These are phyloP conservation scores for Cenchrus americanus DNA, from an alignment of 176 grass and related monocot species.

Conservation along the genomic window DNA sequence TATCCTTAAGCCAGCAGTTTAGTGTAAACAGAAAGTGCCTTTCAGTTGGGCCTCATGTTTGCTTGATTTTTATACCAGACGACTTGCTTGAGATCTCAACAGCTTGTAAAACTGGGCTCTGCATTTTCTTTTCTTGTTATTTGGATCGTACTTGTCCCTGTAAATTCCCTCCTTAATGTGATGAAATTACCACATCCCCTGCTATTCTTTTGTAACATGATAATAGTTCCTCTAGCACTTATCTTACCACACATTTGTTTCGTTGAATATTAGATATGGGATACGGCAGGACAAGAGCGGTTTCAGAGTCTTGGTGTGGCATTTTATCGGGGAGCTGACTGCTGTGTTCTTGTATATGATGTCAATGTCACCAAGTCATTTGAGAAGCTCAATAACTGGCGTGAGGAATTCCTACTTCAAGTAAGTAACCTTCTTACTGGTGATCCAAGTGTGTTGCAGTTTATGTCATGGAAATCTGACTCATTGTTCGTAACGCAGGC, in stretches of 20 bases:
- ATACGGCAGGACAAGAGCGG: conserved; percentile 90
- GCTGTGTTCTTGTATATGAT: conserved; percentile 92
- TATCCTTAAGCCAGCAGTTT: too few species aligned
- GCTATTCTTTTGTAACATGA: background rate
- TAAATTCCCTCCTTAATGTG: background rate
- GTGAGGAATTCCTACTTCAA: conserved; percentile 91
- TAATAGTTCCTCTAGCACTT: background rate
- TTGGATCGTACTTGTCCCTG: background rate
- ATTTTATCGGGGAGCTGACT: conserved; percentile 94
- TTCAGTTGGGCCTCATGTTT: background rate
- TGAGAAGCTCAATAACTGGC: conserved; percentile 91
- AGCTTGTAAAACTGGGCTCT: background rate
- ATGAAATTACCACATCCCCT: background rate
- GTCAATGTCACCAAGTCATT: conserved; percentile 96
- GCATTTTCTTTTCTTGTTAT: background rate
- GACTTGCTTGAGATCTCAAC: background rate
- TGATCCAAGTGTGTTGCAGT: background rate
- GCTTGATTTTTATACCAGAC: conserved; percentile 6
- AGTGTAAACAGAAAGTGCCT: too few species aligned
- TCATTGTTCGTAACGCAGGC: conserved; percentile 57
- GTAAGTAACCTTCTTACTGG: conserved; percentile 40
- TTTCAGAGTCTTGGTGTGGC: conserved; percentile 98
- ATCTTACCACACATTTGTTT: conserved; percentile 12
- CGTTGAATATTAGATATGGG: conserved; percentile 75
- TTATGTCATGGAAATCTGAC: background rate